Conservation (phyloP, 2,329 filamentous ascomycete species). For the Lecanicillium sp. region DNA sequence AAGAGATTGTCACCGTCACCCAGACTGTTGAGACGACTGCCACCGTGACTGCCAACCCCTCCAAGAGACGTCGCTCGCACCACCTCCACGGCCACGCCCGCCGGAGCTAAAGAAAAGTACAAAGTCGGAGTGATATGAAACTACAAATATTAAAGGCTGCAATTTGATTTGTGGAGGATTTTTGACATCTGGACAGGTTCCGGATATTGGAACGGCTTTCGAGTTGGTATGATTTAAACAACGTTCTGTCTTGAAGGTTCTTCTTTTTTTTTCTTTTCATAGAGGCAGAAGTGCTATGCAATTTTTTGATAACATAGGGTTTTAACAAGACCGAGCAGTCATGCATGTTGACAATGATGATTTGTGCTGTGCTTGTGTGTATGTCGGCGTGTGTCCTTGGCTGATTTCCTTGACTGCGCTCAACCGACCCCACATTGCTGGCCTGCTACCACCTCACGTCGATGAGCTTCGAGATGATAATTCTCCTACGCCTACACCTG, state of each 20-base stretch:
- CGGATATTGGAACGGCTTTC: slow-evolving; percentile 23
- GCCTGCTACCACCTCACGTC: too few species aligned
- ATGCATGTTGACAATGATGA: slow-evolving; percentile 9
- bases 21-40: slow-evolving; percentile 35
- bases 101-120: slow-evolving; percentile 17
- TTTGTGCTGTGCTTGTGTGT: not conserved
- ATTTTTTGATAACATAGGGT: slow-evolving; percentile 29
- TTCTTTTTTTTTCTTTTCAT: slow-evolving; percentile 24
- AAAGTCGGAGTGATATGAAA: slow-evolving; percentile 4
- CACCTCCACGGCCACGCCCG: slow-evolving; percentile 37
- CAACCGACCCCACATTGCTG: too few species aligned
- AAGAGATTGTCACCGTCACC: slow-evolving; percentile 49
- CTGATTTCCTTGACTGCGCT: too few species aligned
- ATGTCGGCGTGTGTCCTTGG: not conserved
- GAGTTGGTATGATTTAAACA: slow-evolving; percentile 27
- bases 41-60: slow-evolving; percentile 32
- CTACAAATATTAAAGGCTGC: slow-evolving; percentile 17
- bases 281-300: slow-evolving; percentile 26
- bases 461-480: not conserved
- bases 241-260: slow-evolving; percentile 28
- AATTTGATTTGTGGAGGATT: slow-evolving; percentile 16
- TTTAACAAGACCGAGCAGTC: slow-evolving; percentile 23
- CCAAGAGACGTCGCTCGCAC: slow-evolving; percentile 25
- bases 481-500: not conserved
- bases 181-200: slow-evolving; percentile 32